Base-by-base conservation (phyloP, 78 protist species). In the Dictyostelium purpureum region DNA sequence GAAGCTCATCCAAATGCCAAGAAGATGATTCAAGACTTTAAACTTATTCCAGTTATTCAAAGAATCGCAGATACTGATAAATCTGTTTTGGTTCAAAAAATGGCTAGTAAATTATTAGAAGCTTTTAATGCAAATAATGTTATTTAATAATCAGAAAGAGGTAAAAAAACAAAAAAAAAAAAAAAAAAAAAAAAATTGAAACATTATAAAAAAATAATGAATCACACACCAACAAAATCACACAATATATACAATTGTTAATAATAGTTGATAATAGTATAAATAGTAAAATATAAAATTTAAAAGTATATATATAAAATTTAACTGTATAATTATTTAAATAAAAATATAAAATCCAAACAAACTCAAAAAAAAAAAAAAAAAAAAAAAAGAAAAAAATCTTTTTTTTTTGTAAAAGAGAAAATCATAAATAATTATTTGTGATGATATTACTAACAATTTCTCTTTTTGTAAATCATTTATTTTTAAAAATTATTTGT, bases 81-180 rank as follows among this genome's bases (percentile, higher is more conserved):
- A 73, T 85, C 92, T 12, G 82, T 85, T 33, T 66, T 85, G 61
- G 79, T 71, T 47, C 80, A 73, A 73, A 73, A 59, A 66, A 73
- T 85, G 43, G 92, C 92, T n/a, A 74, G 76, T 28, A 85, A 85
- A 57, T 54, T 85, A 12, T 65, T 54, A 26, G 92, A 85, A 1
- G 92, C 92, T n/a, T 85, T 85, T 47, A 85, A 85, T 85, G 47
- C 92, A 11, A 85, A 85, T 35, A 71, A 74, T 59, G 82, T 85
- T 56, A 85, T 85, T 49, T 85, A 85, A 73, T n/a, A 59, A 18
- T 18, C 6, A 21, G 6, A 73, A 6, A 73, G 9, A 28, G 4
- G 37, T 21, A 37, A 31, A n/a, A 16, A 75, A 16, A 47, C 24
- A 75, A 35, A 75, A 9, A 6, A 28, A 45, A 75, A 28, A 31